Evolutionary conservation across 257 asterid species (phyloP), one percentile per base, ranked within the genome.

Genomic region (Lithospermum erythrorhizon): DNA sequence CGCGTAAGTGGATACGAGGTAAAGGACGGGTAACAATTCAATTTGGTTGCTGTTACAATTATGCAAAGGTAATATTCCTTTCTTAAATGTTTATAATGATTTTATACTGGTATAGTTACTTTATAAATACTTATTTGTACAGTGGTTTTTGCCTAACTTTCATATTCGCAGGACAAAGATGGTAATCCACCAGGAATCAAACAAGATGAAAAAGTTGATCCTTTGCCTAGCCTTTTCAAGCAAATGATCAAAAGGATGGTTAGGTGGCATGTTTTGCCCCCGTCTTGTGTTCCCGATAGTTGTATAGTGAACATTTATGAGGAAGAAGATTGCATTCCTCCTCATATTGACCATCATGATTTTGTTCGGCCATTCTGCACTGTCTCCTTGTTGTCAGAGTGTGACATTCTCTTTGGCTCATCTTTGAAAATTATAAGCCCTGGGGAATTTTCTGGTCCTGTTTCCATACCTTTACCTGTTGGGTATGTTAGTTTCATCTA

Each of bases 301-400:
- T 89, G 97, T 65, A 89, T 89, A 7, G 97, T 89, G 66, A 89
- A 89, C 68, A 87, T 89, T 20, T 89, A 89, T 19, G 94, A 89
- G 0, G 82, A 87, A 69, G 97, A 89, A 19, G 97, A 89, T 70
- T 87, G 97, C 53, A 89, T 89, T 78, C 97, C 97, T 0, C 97
- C 97, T 35, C 97, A 87, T 68, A 84, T 89, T 20, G 97, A 89
- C 63, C 82, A 84, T 76, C 95, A 81, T 15, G 97, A 89, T 68
- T 89, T 89, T 60, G 78, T 86, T 53, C 72, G 97, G 30, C 97
- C 97, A 29, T 89, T 89, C 63, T 82, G 94, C 68, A 89, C 95
- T 0, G 94, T 86, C 6, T 89, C 95, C 0, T 84, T 89, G 61
- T 82, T 89, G 55, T 79, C 87, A 10, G 93, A 87, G 63, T 86